Conservation (phyloP, 768 basidiomycete species). For the Psilocybe cubensis region DNA sequence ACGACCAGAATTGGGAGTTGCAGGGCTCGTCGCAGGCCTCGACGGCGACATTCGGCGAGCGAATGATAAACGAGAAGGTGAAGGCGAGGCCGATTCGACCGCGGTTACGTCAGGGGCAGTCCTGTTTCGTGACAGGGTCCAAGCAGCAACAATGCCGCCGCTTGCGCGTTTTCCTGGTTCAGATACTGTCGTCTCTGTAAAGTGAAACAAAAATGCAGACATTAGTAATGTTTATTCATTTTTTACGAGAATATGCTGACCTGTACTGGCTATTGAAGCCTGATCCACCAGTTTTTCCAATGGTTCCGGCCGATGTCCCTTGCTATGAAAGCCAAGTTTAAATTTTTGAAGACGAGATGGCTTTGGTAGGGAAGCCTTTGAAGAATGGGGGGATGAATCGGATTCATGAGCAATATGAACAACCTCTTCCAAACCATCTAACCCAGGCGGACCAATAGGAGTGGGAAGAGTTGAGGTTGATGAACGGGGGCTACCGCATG, state of each 20-base stretch:
- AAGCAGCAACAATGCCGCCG: conserved; percentile 21
- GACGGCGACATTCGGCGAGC: conserved; percentile 22
- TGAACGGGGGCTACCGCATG: conserved; percentile 14
- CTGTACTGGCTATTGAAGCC: conserved; percentile 23
- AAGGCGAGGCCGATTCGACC: conserved; percentile 14
- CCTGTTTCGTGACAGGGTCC: conserved; percentile 21
- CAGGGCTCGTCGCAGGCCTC: conserved; percentile 14
- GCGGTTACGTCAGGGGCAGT: conserved; percentile 19
- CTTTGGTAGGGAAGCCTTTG: conserved; percentile 24
- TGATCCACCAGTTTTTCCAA: conserved; percentile 22
- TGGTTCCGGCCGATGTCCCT: conserved; percentile 12
- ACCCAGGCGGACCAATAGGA: conserved; percentile 9
- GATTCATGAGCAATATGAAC: conserved; percentile 13
- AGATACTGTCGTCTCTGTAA: conserved; percentile 18
- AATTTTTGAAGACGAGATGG: conserved; percentile 27
- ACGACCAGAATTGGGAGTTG: conserved; percentile 10
- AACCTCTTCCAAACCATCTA: conserved; percentile 15
- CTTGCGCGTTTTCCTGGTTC: conserved; percentile 25
- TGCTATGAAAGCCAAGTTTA: conserved; percentile 24
- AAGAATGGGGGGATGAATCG: conserved; percentile 26
- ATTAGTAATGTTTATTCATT: conserved; percentile 6
- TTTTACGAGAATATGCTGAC: conserved; percentile 15
- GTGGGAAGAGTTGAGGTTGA: conserved; percentile 20
- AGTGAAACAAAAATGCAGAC: conserved; percentile 1
- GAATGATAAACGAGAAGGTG: conserved; percentile 27